Percentiles rank a stretch among this genome's conserved stretches.
phyloP scores from a whole-genome alignment of 202 grass and related monocot species.

The Sporobolus alterniflorus region DNA sequence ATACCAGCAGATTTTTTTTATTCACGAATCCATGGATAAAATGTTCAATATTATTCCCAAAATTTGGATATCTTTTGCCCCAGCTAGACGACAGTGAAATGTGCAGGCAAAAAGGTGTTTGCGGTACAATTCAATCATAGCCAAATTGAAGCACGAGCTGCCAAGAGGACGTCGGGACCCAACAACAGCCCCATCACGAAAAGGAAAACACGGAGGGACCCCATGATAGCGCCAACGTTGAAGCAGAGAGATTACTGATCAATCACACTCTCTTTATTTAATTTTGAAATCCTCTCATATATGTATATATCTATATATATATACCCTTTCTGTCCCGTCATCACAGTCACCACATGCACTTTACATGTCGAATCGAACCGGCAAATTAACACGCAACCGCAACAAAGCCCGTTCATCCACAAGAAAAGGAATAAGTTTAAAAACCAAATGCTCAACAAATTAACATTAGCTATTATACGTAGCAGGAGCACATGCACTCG shows the following conservation, averaged over 20 bases:
- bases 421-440: slow-evolving; percentile 11
- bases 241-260: slow-evolving; percentile 5
- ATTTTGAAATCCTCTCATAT: slow-evolving; percentile 10
- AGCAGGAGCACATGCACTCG: background rate
- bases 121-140: slow-evolving; percentile 28
- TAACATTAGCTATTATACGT: slow-evolving; percentile 5
- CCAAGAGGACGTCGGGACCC: slow-evolving; percentile 37
- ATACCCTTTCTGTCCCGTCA: slow-evolving; percentile 8
- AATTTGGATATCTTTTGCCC: background rate
- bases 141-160: slow-evolving; percentile 31
- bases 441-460: slow-evolving; percentile 30
- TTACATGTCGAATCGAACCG: slow-evolving; percentile 19
- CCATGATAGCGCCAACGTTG: slow-evolving; percentile 11
- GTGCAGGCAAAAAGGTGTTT: background rate
- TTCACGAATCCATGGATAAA: background rate
- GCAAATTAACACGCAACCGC: slow-evolving; percentile 22
- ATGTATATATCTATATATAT: background rate
- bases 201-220: slow-evolving; percentile 5
- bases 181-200: background rate
- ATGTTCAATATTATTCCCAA: background rate
- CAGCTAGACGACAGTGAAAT: slow-evolving; percentile 3
- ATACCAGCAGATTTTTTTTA: background rate
- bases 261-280: slow-evolving; percentile 3
- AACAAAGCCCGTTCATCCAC: slow-evolving; percentile 17
- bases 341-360: background rate